Base-by-base conservation (phyloP, 2,329 filamentous ascomycete genomes). In the Lizonia empirigonia region DNA sequence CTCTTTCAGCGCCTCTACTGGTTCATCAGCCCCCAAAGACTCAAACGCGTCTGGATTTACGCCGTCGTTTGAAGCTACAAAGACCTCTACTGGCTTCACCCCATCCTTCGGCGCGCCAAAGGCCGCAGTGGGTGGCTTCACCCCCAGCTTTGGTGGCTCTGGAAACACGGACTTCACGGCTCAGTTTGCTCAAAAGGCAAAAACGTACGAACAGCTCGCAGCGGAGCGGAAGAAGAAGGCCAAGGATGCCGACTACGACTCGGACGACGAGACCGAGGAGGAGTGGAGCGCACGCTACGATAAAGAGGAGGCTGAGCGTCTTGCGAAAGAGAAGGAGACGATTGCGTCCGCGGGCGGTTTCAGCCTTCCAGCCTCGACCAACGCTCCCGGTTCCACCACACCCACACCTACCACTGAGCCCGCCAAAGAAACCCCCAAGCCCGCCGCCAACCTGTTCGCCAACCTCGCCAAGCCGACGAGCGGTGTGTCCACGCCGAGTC, bases 141-240 rank as follows among this genome's bases (percentile, higher is more conserved):
- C 34, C 26, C 54, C 60, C 19, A 60, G 2, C 18, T 56, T 60
- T n/a, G 50, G 60, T 33, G 32, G 36, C 33, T 59, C 59, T 45
- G 49, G 48, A 9, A 53, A 36, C 15, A 46, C 55, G n/a, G 57
- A 58, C 36, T 67, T 69, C 36, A 45, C 67, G 20, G 54, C 52
- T 16, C 67, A 69, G 27, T 73, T 72, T 46, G 59, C 63, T 8
- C 63, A 65, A 39, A 62, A 47, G 2, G 65, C 68, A 8, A 71
- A 69, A 53, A 64, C 67, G 0, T 64, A 61, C 22, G 67, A 72
- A 35, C 49, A 71, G 44, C 64, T 71, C 27, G 60, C 62, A 24
- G 65, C 64, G 5, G 69, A 72, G 47, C 67, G 65, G 7, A 72
- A 72, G 58, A 58, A 66, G 48, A 72, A 73, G 51, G 70, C 64